phyloP scores from a whole-genome alignment of 306 rosid species.

The Boehmeria nivea region DNA sequence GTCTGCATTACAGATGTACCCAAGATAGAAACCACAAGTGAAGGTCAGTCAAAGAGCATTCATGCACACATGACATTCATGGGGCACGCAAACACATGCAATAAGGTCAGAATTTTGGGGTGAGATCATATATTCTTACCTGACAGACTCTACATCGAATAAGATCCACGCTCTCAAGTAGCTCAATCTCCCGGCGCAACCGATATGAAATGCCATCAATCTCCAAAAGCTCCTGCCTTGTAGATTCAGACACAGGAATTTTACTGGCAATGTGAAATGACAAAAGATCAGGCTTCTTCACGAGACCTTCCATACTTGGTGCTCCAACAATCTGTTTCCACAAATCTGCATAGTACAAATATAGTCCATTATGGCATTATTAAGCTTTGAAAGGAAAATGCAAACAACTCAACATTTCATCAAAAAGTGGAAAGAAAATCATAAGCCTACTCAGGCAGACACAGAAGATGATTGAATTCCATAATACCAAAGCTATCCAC shows the following conservation, averaged over 20 bases:
- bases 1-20: conserved; percentile 40
- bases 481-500: too few species aligned
- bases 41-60: background rate
- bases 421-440: too few species aligned
- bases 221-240: conserved; percentile 93
- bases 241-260: conserved; percentile 90
- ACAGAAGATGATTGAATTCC: too few species aligned
- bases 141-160: conserved; percentile 68
- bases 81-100: background rate
- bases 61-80: background rate
- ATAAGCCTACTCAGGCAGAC: too few species aligned
- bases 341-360: conserved; percentile 54
- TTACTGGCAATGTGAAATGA: conserved; percentile 89
- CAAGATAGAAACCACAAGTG: background rate
- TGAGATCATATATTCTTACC: conserved; percentile 35
- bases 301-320: conserved; percentile 71
- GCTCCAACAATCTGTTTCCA: conserved; percentile 81
- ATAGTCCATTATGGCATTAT: too few species aligned
- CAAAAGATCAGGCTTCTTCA: conserved; percentile 75
- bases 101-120: conserved; percentile 10
- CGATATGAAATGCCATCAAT: conserved; percentile 84
- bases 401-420: too few species aligned
- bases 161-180: conserved; percentile 73
- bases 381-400: too few species aligned
- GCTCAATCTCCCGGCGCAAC: conserved; percentile 88